A percentile compares a stretch with the other conserved stretches of the same genome.
phyloP scores from a whole-genome alignment of 2,329 filamentous ascomycete species.

The Colletotrichum sp. region DNA sequence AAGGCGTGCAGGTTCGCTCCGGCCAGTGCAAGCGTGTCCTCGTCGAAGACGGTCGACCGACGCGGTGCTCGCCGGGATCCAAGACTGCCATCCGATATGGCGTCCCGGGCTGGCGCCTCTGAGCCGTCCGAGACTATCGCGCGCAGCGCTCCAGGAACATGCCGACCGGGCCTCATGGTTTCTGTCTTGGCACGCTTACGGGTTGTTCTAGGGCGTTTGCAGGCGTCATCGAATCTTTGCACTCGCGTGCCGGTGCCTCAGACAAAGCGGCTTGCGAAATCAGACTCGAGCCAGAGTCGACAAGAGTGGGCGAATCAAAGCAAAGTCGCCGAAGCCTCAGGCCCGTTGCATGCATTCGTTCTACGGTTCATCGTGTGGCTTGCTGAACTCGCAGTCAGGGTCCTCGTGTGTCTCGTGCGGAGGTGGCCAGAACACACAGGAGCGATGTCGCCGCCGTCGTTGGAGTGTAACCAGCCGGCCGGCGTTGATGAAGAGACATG shows the following conservation, averaged over 20 bases:
- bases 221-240: not conserved
- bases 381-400: not conserved
- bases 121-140: not conserved
- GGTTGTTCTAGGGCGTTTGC: not conserved
- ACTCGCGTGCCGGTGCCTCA: not conserved
- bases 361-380: not conserved
- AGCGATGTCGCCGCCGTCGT: not conserved
- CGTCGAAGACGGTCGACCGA: not conserved
- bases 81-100: not conserved
- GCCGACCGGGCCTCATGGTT: not conserved
- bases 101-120: not conserved
- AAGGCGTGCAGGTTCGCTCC: not conserved
- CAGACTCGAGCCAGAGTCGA: not conserved
- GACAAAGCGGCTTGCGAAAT: not conserved
- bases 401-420: not conserved
- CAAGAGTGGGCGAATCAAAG: not conserved
- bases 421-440: not conserved
- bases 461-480: conserved; percentile 11
- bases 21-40: not conserved
- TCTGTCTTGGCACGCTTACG: not conserved
- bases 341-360: conserved; percentile 4
- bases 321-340: not conserved
- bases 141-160: not conserved
- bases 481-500: conserved; percentile 4
- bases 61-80: not conserved